Percentiles rank a stretch among this genome's conserved stretches.
These are phyloP conservation scores for Neurospora sp. DNA, from an alignment of 495 filamentous ascomycete species.

Conservation along the genomic window DNA sequence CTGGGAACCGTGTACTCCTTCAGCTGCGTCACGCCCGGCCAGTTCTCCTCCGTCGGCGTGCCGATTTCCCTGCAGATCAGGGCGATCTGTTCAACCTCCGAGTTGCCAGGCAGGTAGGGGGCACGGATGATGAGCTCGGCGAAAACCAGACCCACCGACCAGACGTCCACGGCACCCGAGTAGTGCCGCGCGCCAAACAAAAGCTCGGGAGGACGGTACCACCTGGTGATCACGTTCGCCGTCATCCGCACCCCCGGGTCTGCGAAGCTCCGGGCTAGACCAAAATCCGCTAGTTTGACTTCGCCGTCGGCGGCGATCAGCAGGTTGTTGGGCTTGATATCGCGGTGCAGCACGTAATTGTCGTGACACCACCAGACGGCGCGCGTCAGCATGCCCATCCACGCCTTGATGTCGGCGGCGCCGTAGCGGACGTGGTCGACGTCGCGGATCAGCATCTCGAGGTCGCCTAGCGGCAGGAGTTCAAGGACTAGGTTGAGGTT, in stretches of 20 bases:
- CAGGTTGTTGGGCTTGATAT: constrained; percentile 99
- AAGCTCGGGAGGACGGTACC: constrained; percentile 93
- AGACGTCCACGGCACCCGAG: constrained; percentile 83
- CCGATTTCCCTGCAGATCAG: constrained; percentile 79
- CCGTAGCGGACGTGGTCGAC: constrained; percentile 53
- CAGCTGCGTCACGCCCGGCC: constrained; percentile 81
- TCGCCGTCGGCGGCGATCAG: constrained; percentile 87
- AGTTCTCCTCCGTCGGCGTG: constrained; percentile 87
- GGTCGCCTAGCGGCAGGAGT: constrained; percentile 79
- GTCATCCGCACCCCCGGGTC: constrained; percentile 89
- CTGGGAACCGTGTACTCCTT: constrained; percentile 63
- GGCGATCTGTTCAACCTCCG: constrained; percentile 65
- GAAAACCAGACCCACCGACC: constrained; percentile 89
- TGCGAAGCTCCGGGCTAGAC: constrained; percentile 77
- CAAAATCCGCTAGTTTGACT: constrained; percentile 96
- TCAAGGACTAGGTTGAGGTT: constrained; percentile 94
- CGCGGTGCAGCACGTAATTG: constrained; percentile 87
- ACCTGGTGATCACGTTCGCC: constrained; percentile 87
- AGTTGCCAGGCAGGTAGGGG: constrained; percentile 63
- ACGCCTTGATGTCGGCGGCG: constrained; percentile 85
- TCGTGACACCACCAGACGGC: constrained; percentile 96
- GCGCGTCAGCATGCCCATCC: constrained; percentile 94
- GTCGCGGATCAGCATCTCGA: constrained; percentile 89
- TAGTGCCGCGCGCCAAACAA: constrained; percentile 86
- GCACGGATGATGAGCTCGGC: constrained; percentile 78